Conservation (phyloP, 2,329 filamentous ascomycete genomes). For the Calonectria leucothoes region DNA sequence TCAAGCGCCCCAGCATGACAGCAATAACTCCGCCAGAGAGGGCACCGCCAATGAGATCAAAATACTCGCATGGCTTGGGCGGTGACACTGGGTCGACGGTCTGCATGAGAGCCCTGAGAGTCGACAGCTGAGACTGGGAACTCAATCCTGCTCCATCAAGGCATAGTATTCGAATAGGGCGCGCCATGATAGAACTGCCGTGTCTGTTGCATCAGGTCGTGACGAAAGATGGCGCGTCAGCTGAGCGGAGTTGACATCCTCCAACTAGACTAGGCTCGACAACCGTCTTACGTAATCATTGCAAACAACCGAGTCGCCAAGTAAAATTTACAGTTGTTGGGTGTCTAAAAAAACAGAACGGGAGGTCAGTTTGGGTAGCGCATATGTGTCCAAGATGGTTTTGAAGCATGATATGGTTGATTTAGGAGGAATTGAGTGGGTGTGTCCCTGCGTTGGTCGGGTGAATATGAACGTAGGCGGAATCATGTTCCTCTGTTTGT, state of each 20-base stretch:
- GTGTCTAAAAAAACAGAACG: too few species aligned
- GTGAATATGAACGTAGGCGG: too few species aligned
- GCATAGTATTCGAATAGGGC: conserved; percentile 30
- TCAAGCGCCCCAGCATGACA: conserved; percentile 56
- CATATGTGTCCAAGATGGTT: too few species aligned
- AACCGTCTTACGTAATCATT: not conserved
- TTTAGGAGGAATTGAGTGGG: too few species aligned
- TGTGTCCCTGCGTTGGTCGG: too few species aligned
- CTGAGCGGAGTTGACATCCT: not conserved
- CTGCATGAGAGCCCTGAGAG: conserved; percentile 47
- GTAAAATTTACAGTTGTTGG: not conserved
- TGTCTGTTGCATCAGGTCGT: not conserved
- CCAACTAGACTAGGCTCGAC: not conserved
- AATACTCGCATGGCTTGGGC: conserved; percentile 48
- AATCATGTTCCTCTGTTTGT: too few species aligned
- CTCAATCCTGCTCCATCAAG: conserved; percentile 50
- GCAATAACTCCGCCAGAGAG: conserved; percentile 52
- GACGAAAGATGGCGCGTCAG: not conserved
- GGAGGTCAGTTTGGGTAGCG: not conserved
- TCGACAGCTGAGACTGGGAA: conserved; percentile 48
- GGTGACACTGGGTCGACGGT: conserved; percentile 38
- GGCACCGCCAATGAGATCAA: conserved; percentile 53
- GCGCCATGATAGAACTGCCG: not conserved
- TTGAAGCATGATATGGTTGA: too few species aligned
- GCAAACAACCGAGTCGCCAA: not conserved